phyloP scores from a whole-genome alignment of 1,284 basidiomycete genomes.

The Pseudozyma hubeiensis region DNA sequence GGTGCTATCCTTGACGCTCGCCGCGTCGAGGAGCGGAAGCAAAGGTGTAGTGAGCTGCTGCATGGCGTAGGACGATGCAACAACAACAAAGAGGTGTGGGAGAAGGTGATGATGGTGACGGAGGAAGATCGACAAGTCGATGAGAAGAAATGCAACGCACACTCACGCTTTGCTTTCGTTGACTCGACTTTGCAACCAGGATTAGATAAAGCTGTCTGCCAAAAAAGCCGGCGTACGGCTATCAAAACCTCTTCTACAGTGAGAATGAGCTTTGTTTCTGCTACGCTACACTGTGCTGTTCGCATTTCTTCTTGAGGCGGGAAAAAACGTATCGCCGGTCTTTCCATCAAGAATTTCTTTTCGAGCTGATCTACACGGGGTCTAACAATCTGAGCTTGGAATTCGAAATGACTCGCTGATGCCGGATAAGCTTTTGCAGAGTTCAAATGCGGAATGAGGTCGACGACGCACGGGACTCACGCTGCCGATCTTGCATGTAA shows the following conservation, averaged over 20 bases:
- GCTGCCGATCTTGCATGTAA: too few relatives aligned
- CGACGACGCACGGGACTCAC: slow-evolving; percentile 1
- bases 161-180: background rate
- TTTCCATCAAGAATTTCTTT: too few relatives aligned
- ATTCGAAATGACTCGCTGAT: too few relatives aligned
- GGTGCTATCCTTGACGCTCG: slow-evolving; percentile 27
- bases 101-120: background rate
- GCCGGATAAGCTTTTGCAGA: background rate
- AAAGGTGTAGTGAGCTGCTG: slow-evolving; percentile 59
- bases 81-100: background rate
- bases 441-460: slow-evolving; percentile 8
- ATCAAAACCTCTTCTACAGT: background rate
- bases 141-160: slow-evolving; percentile 3
- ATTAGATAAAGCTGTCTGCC: slow-evolving; percentile 6
- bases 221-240: background rate
- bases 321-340: too few relatives aligned
- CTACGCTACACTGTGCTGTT: too few relatives aligned
- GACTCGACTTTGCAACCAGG: slow-evolving; percentile 1
- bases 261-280: too few relatives aligned
- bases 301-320: too few relatives aligned
- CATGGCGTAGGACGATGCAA: slow-evolving; percentile 28
- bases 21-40: slow-evolving; percentile 51
- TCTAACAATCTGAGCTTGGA: too few relatives aligned
- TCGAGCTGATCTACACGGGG: too few relatives aligned
- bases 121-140: background rate